phyloP scores from a whole-genome alignment of 148 eudicot genomes.

The Dianthus caryophyllus region DNA sequence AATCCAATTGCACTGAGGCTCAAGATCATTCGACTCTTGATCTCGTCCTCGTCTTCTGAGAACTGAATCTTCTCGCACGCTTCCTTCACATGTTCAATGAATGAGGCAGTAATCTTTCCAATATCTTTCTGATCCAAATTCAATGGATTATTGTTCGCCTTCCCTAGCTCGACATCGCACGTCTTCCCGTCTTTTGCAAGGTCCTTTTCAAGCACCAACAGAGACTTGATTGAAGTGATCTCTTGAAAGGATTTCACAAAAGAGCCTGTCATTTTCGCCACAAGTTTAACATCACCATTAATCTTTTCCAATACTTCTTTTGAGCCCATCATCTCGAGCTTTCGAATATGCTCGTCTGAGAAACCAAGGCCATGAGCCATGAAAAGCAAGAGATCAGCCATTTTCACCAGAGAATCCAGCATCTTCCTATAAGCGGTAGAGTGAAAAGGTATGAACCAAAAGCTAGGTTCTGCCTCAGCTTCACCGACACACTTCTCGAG shows the following conservation, averaged over 20 bases:
- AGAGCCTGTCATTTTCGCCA: conserved; percentile 31
- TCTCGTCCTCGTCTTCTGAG: conserved; percentile 28
- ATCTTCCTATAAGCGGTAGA: conserved; percentile 46
- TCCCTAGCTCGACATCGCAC: conserved; percentile 56
- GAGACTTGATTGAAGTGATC: conserved; percentile 43
- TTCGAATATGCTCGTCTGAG: conserved; percentile 33
- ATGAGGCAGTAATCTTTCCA: conserved; percentile 33
- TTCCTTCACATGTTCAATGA: conserved; percentile 36
- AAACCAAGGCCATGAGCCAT: conserved; percentile 34
- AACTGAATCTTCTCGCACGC: conserved; percentile 17
- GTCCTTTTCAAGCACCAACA: conserved; percentile 41
- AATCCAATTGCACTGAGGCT: conserved; percentile 47
- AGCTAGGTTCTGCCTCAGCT: conserved; percentile 72
- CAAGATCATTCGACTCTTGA: conserved; percentile 31
- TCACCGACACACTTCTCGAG: conserved; percentile 47
- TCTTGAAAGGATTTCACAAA: conserved; percentile 45
- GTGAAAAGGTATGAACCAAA: conserved; percentile 73
- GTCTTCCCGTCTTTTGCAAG: conserved; percentile 31
- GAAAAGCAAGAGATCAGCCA: conserved; percentile 40
- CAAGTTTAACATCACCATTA: conserved; percentile 40
- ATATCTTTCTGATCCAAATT: conserved; percentile 34
- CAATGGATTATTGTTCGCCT: conserved; percentile 14
- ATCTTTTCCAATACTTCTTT: conserved; percentile 31
- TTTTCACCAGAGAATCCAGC: conserved; percentile 42
- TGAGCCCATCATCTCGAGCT: conserved; percentile 16